These are phyloP conservation scores for Eimeria acervulina DNA, from an alignment of 169 alveolate genomes.

Conservation along the genomic window DNA sequence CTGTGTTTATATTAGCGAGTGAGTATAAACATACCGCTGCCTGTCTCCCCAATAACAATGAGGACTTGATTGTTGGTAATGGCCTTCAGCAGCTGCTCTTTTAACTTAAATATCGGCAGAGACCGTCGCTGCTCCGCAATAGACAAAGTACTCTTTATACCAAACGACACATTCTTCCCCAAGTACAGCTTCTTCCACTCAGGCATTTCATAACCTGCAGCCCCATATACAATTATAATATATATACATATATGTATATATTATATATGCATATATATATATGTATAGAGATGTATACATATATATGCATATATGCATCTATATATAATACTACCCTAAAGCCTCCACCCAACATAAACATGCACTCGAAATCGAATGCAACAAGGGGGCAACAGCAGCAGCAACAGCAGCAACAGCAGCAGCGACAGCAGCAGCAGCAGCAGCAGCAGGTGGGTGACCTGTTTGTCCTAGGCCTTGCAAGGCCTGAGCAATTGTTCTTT, in stretches of 20 bases:
- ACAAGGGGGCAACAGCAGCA: neutral
- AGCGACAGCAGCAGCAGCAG: too few species aligned
- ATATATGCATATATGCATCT: neutral
- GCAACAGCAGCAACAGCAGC: neutral
- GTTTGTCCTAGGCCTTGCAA: constrained; percentile 49
- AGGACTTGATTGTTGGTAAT: constrained; percentile 94
- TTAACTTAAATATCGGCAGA: constrained; percentile 97
- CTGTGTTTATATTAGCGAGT: too few species aligned
- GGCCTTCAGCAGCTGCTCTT: constrained; percentile 95
- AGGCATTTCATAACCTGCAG: constrained; percentile 90
- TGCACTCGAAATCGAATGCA: neutral
- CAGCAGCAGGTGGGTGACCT: constrained; percentile 2
- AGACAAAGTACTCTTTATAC: constrained; percentile 86
- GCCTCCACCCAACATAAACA: neutral
- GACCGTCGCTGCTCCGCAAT: constrained; percentile 96
- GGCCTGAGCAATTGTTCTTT: constrained; percentile 90
- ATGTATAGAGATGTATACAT: too few species aligned
- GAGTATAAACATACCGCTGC: constrained; percentile 93
- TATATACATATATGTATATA: constrained; percentile 76
- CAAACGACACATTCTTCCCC: constrained; percentile 90
- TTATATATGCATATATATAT: too few species aligned
- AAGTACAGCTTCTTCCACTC: constrained; percentile 95
- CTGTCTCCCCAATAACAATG: constrained; percentile 99
- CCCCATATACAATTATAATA: constrained; percentile 40
- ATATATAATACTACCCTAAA: neutral